These are phyloP conservation scores for Globisporangium cystogenes DNA, from an alignment of 352 stramenopile species.

Conservation along the genomic window DNA sequence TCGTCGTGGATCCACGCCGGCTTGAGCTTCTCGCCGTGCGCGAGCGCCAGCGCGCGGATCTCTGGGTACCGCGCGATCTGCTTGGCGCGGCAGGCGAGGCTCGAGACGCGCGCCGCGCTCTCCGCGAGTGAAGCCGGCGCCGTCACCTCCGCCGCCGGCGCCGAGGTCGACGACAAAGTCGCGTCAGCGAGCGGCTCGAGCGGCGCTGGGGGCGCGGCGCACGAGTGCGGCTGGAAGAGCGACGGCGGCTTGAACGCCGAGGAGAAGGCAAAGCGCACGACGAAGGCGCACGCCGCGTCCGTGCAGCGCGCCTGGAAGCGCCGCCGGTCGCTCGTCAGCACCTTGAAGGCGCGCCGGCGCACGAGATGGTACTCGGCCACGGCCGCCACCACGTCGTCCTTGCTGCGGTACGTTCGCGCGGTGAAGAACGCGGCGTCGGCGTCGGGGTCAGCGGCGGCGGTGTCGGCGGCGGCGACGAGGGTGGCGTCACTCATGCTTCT, in stretches of 20 bases:
- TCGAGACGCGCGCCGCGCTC: background rate
- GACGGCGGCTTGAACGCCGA: slow-evolving; percentile 3
- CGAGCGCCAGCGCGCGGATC: slow-evolving; percentile 2
- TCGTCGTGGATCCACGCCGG: slow-evolving; percentile 5
- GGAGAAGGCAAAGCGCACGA: slow-evolving; percentile 4
- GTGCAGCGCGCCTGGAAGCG: slow-evolving; percentile 1
- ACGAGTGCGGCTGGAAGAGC: slow-evolving; percentile 2
- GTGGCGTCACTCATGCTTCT: too few species aligned
- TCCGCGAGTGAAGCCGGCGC: too few species aligned
- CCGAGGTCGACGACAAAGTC: too few species aligned
- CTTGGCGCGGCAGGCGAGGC: slow-evolving; percentile 3
- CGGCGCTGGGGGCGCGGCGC: background rate
- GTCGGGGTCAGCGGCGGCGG: too few species aligned
- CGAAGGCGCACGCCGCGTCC: background rate
- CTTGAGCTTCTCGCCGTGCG: slow-evolving; percentile 1
- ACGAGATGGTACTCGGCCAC: slow-evolving; percentile 7
- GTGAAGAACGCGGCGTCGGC: slow-evolving; percentile 1
- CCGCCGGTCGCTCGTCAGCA: slow-evolving; percentile 3
- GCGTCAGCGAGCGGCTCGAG: too few species aligned
- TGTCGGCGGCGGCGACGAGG: too few species aligned
- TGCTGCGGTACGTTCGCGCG: slow-evolving; percentile 4
- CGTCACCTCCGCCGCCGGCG: too few species aligned
- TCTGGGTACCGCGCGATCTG: slow-evolving; percentile 7
- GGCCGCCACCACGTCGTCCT: slow-evolving; percentile 5
- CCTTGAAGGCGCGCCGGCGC: slow-evolving; percentile 5